A percentile compares a stretch with the other conserved stretches of the same genome.
Evolutionary conservation across 345 rosid genomes (phyloP).

Genomic region (Murraya koenigii): DNA sequence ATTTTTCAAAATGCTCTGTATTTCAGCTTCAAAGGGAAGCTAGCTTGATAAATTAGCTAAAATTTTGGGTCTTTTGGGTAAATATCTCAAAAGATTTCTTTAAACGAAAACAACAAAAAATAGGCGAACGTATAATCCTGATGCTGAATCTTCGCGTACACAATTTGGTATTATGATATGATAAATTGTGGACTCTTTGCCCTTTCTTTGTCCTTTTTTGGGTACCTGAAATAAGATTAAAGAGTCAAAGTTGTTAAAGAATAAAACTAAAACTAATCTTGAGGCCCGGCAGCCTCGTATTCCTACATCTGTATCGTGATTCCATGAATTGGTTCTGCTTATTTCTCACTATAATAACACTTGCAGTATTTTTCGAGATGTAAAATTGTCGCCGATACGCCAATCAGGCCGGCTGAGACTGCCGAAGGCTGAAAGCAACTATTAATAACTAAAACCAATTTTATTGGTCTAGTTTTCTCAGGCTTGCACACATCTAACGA

Average conservation of each 20-base stretch:
- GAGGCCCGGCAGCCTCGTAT: background rate
- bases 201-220: background rate
- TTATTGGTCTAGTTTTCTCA: background rate
- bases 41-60: too few species aligned
- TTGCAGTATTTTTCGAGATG: too few species aligned
- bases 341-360: background rate
- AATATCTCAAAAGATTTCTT: background rate
- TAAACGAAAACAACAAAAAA: background rate
- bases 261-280: background rate
- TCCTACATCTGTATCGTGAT: background rate
- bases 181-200: background rate
- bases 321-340: background rate
- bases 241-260: background rate
- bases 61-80: too few species aligned
- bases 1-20: too few species aligned
- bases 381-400: background rate
- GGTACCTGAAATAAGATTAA: background rate
- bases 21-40: too few species aligned
- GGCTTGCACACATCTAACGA: background rate
- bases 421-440: background rate
- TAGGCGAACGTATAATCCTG: background rate
- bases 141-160: background rate
- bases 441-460: background rate
- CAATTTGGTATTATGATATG: background rate
- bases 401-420: background rate